Base-by-base conservation (phyloP, 2,329 filamentous ascomycete genomes). In the Phyllosticta citribraziliensis region DNA sequence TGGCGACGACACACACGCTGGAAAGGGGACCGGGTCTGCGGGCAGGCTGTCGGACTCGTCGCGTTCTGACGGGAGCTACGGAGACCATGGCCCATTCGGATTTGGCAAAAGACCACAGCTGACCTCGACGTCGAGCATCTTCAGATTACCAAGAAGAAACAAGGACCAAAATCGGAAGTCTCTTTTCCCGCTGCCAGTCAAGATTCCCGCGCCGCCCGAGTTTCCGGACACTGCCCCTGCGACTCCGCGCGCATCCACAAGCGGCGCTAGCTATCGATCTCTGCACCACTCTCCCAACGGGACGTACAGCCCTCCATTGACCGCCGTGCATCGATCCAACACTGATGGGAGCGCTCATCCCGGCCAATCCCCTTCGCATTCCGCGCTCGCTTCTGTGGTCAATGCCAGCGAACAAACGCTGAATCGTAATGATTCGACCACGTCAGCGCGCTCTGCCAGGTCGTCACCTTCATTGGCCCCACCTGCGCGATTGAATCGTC, bases 161-260 rank as follows among this genome's bases (percentile, higher is more conserved):
- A 88, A 86, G 64, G 72, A 74, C 68, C 47, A 55, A n/a, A 91
- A 88, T 69, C 85, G 88, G 63, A 84, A 85, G 47, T 86, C 89
- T 2, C 77, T 97, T 40, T 97, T 97, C 68, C 92, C 93, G 62
- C 80, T 97, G n/a, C 91, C 91, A 51, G 86, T 93, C 65, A 91
- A 88, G 73, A 81, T 84, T 65, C 72, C 77, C 35, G 73, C 74
- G 20, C 74, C 79, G 24, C 75, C 72, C 20, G 69, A 84, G 75
- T 67, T 70, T 76, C 63, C 77, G 63, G 73, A 69, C 64, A 74
- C 70, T 57, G 73, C 68, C 66, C 80, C 62, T 73, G 79, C 57
- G 78, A 81, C 73, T 3, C 73, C 73, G 30, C 58, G 77, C 80
- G 60, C 73, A 68, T 68, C 75, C 69, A 68, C 76, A 64, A 65